Evolutionary conservation across 768 basidiomycete species (phyloP), one percentile per base, ranked within the genome.

Genomic region (Pholiota conissans): DNA sequence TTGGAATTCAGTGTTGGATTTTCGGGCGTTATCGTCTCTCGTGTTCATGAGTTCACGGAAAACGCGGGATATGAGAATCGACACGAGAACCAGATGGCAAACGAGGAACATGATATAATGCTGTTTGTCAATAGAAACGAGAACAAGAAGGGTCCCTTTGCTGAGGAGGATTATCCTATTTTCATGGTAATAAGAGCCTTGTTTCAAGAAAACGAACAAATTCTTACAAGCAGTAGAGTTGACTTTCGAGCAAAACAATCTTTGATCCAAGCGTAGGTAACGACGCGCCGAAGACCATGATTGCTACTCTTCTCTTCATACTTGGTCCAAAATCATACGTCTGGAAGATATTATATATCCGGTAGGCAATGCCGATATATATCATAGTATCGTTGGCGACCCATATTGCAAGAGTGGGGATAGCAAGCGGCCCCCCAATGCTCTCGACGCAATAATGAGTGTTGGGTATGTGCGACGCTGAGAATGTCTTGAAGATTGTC

Each of bases 361-460:
- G 32, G n/a, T 53, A 57, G 5, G 46, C 47, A n/a, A 62, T 46
- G 7, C 58, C 61, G 9, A 54, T 2, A n/a, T 59, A 62, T 13
- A 59, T 47, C 20, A 58, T 22, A 5, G 35, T 20, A 16, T 59
- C 61, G 32, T 56, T 56, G 14, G 54, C 10, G 2, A 52, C 32
- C 10, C 55, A 32, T 11, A 53, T 49, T 34, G 48, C 18, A 9
- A 55, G 14, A 18, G 57, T 50, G 1, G 55, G 48, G 34, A 53
- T 32, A 16, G 46, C 57, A 37, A 59, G 47, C n/a, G 49, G 47
- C 18, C 58, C 51, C 34, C 48, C 42, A 3, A 59, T n/a, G n/a
- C 13, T 45, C 27, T 59, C 61, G 2, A 28, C 42, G 24, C 61
- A 62, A 20, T 59, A 56, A 11, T 39, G 8, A 2, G 61, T 62